Evolutionary conservation across 2,329 filamentous ascomycete species (phyloP).

Genomic region (Leptographium galeiforme): DNA sequence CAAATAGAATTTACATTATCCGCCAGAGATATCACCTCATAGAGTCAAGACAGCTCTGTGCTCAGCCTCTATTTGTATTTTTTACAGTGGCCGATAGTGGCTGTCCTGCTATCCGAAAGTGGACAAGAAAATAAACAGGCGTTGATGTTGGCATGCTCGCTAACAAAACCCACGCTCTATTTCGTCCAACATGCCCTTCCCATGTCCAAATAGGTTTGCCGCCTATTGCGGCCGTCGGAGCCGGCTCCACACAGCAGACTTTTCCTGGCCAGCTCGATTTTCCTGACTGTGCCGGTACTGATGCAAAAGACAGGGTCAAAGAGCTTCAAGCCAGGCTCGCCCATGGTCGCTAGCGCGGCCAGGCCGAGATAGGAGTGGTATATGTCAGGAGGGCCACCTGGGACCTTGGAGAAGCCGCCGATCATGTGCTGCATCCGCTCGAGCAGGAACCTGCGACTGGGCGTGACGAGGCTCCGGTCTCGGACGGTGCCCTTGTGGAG

Average conservation of each 20-base stretch:
- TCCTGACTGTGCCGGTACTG: constrained; percentile 42
- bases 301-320: constrained; percentile 69
- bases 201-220: constrained; percentile 1
- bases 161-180: no score
- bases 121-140: background rate
- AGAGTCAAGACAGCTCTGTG: no score
- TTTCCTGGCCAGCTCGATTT: constrained; percentile 33
- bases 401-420: constrained; percentile 66
- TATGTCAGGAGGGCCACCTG: constrained; percentile 58
- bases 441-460: constrained; percentile 66
- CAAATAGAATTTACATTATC: background rate
- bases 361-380: constrained; percentile 86
- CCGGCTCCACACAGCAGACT: constrained; percentile 17
- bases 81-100: background rate
- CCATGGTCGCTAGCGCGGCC: constrained; percentile 61
- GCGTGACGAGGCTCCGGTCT: constrained; percentile 36
- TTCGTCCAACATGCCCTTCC: constrained; percentile 2
- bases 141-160: background rate
- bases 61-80: background rate
- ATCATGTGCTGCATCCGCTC: constrained; percentile 78
- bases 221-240: background rate
- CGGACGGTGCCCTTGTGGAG: constrained; percentile 42
- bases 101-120: background rate
- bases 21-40: background rate
- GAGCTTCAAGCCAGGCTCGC: constrained; percentile 52